Evolutionary conservation across 768 basidiomycete species (phyloP), one percentile per base, ranked within the genome.

Genomic region (Pseudohyphozyma bogoriensis): DNA sequence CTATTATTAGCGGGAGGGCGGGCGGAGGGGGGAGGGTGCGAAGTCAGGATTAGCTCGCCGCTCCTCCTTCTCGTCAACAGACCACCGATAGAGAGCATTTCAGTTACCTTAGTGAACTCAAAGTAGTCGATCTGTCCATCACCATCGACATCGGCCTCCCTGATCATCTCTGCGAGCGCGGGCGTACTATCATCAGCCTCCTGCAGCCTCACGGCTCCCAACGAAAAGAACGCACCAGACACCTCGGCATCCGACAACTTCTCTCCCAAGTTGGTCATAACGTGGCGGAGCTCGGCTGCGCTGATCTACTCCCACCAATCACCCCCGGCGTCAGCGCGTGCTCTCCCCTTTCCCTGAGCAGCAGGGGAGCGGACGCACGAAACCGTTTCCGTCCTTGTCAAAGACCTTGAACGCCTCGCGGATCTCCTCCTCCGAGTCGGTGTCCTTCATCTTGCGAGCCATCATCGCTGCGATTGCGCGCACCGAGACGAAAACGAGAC

Each of bases 331-430:
- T 59, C 49, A 59, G 49, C 16, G n/a, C 24, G 54, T 26, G 29
- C 13, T 39, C 11, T 18, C 32, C 7, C 54, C 20, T 50, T 8
- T 51, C 22, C 10, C 15, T 15, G 26, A 18, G 12, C 10, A 33
- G 58, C n/a, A n/a, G n/a, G n/a, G n/a, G n/a, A n/a, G n/a, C n/a
- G n/a, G n/a, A n/a, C n/a, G n/a, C n/a, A n/a, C n/a, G 67, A 51
- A 71, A 5, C 70, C 92, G 69, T 89, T 91, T 16, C 87, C 87
- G 71, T 96, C 89, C 81, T 89, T 91, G 76, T 96, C 92, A 70
- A 95, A 95, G 56, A 90, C 89, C 75, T 86, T 87, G 82, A 97
- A 97, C 29, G 93, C 93, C 78, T 92, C 88, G 73, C 83, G 84
- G 75, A 97, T 87, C 77, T 95, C 92, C 74, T 91, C 90, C 75